A percentile compares a stretch with the other conserved stretches of the same genome.
These are phyloP conservation scores for Cenchrus purpureus DNA, from an alignment of 176 grass and related monocot genomes.

Conservation along the genomic window DNA sequence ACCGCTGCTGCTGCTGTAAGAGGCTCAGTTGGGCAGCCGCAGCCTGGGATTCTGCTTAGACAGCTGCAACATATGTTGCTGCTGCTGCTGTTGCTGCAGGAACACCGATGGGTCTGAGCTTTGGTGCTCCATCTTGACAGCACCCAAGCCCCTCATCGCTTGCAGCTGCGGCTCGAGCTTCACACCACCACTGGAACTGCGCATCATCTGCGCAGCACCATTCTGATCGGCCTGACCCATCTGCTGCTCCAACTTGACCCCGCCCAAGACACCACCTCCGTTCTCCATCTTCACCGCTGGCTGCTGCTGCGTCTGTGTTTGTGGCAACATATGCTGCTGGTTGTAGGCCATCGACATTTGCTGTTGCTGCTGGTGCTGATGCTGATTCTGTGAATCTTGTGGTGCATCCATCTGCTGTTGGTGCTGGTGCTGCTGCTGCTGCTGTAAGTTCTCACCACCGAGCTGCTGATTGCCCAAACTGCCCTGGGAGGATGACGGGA, in stretches of 20 bases:
- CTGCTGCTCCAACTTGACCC: slow-evolving; percentile 82
- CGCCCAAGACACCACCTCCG: slow-evolving; percentile 50
- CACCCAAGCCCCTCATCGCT: slow-evolving; percentile 61
- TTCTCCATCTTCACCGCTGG: slow-evolving; percentile 64
- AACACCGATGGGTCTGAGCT: slow-evolving; percentile 58
- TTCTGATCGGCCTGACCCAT: slow-evolving; percentile 64
- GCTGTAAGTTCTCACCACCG: slow-evolving; percentile 33
- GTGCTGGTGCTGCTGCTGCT: slow-evolving; percentile 38
- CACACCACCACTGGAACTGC: slow-evolving; percentile 32
- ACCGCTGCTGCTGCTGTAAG: slow-evolving; percentile 75
- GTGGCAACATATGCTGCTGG: slow-evolving; percentile 62
- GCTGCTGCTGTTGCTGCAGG: slow-evolving; percentile 57
- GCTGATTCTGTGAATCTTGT: slow-evolving; percentile 55
- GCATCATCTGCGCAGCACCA: slow-evolving; percentile 42
- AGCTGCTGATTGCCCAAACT: slow-evolving; percentile 57
- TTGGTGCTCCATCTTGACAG: slow-evolving; percentile 81
- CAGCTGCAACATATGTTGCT: slow-evolving; percentile 71
- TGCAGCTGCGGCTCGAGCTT: slow-evolving; percentile 80
- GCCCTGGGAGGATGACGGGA: slow-evolving; percentile 59
- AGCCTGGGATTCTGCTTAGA: slow-evolving; percentile 76
- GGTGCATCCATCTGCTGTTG: slow-evolving; percentile 46
- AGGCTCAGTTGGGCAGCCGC: slow-evolving; percentile 71
- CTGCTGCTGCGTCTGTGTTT: slow-evolving; percentile 43
- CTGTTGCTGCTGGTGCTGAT: slow-evolving; percentile 36
- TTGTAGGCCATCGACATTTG: slow-evolving; percentile 53